phyloP scores from a whole-genome alignment of 495 filamentous ascomycete species.

The Hyaloscypha hepaticicola region DNA sequence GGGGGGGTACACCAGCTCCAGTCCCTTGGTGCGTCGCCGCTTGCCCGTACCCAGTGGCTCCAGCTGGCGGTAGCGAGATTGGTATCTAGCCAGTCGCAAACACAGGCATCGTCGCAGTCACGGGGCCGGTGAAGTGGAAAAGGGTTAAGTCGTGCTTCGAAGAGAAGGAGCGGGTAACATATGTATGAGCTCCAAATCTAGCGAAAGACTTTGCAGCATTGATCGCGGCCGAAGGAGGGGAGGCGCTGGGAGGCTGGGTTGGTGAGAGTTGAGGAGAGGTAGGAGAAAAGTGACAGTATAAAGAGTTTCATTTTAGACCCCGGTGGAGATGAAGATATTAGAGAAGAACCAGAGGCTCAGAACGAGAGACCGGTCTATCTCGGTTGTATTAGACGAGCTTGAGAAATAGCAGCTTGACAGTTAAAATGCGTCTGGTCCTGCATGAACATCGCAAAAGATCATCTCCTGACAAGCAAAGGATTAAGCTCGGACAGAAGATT shows the following conservation, averaged over 20 bases:
- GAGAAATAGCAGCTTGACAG: too few relatives aligned
- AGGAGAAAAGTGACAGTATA: neutral
- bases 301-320: neutral
- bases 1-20: neutral
- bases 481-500: neutral
- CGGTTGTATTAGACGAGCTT: neutral
- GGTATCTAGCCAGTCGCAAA: neutral
- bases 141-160: neutral
- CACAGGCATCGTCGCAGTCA: neutral
- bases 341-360: too few relatives aligned
- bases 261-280: neutral
- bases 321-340: neutral
- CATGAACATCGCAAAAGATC: too few relatives aligned
- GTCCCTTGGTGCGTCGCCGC: neutral
- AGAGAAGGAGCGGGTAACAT: neutral
- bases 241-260: neutral
- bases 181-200: neutral
- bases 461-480: neutral
- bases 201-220: neutral
- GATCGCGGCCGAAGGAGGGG: neutral
- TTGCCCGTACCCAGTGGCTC: neutral
- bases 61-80: neutral
- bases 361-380: neutral
- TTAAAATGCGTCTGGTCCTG: too few relatives aligned
- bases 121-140: neutral